Conservation (phyloP, 805 yeast genomes). For the Saturnispora sekii region DNA sequence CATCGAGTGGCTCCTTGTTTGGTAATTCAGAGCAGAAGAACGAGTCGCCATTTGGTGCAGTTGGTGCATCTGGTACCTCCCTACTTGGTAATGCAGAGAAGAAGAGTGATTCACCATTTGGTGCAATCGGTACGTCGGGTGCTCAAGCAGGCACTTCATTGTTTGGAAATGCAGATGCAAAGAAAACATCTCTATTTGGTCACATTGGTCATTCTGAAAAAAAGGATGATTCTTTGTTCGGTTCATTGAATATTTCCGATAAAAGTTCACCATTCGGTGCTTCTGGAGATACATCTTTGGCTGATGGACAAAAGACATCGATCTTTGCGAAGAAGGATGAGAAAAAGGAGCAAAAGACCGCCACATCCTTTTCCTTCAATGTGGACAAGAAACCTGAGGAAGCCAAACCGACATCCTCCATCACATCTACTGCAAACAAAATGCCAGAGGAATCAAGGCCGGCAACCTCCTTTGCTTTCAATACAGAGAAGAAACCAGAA, state of each 20-base stretch:
- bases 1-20: background rate
- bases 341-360: no score
- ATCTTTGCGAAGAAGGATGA: no score
- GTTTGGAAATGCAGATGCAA: background rate
- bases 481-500: background rate
- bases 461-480: background rate
- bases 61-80: background rate
- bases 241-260: constrained; percentile 4
- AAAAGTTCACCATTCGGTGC: background rate
- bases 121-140: background rate
- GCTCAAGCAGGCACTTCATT: background rate
- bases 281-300: background rate
- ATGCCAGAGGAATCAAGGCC: background rate
- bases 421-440: no score
- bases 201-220: constrained; percentile 1
- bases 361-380: no score
- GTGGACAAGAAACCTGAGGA: background rate
- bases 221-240: constrained; percentile 14
- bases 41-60: background rate
- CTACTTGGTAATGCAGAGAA: background rate
- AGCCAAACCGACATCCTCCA: no score
- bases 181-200: constrained; percentile 9
- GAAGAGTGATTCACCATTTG: background rate
- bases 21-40: background rate
- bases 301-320: no score